Percentiles rank a stretch among this genome's conserved stretches.
These are phyloP conservation scores for Eimeria sp. DNA, from an alignment of 169 alveolate species.

Conservation along the genomic window DNA sequence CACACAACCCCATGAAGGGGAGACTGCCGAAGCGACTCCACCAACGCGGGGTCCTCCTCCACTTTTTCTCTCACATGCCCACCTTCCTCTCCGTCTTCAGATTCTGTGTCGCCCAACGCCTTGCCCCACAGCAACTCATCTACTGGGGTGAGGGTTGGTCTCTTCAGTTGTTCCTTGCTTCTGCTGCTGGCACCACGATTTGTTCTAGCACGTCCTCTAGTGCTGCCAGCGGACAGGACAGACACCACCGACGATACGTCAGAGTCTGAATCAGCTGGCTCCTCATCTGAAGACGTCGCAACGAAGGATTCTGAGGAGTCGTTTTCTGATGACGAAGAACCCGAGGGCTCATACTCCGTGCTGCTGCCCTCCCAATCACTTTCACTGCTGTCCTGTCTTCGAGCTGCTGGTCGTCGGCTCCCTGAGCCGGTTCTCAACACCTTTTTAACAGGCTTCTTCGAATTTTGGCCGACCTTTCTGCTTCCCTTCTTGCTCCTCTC, in stretches of 20 bases:
- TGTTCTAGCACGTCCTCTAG: constrained; percentile 3
- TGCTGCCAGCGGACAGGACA: constrained; percentile 17
- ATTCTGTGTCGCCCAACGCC: constrained; percentile 37
- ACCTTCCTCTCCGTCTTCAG: constrained; percentile 73
- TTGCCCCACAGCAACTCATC: constrained; percentile 62
- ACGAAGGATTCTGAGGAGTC: constrained; percentile 55
- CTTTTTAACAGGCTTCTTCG: constrained; percentile 4
- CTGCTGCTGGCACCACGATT: not conserved
- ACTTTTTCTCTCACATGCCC: constrained; percentile 69
- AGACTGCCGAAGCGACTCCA: constrained; percentile 34
- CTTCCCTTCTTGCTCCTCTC: not conserved
- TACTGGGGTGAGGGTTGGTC: constrained; percentile 20
- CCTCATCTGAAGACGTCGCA: constrained; percentile 39
- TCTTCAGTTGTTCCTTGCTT: not conserved
- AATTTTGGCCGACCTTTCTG: not conserved
- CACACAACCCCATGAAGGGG: constrained; percentile 79
- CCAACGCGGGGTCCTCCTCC: constrained; percentile 71
- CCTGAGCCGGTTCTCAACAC: not conserved
- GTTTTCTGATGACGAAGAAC: constrained; percentile 26
- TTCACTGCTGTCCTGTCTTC: not conserved
- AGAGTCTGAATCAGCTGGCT: not conserved
- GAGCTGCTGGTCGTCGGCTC: not conserved
- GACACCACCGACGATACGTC: constrained; percentile 35
- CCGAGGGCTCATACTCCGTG: constrained; percentile 55
- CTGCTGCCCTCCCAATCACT: constrained; percentile 66